Base-by-base conservation (phyloP, 2,329 filamentous ascomycete species). In the Apiospora marii region DNA sequence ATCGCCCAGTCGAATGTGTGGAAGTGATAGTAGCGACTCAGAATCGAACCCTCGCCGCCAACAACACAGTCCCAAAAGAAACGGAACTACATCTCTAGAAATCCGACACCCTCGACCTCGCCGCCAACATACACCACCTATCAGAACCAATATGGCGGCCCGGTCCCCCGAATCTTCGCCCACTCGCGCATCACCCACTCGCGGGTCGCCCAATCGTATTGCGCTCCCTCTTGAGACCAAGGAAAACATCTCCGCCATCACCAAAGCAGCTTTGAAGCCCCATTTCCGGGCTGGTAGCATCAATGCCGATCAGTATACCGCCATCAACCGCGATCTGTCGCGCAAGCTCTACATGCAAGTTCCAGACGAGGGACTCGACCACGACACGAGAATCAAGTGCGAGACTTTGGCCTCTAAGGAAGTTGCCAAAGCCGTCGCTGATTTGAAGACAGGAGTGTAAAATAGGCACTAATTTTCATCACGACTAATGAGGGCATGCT, bases 251-350 rank as follows among this genome's bases (percentile, higher is more conserved):
- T 96, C 95, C 80, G 92, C 92, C 77, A 94, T 98, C 83, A 96
- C 98, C 77, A 93, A 94, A 75, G 86, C 88, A 58, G 94, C 93
- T 7, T 86, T 99, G 61, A 93, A 94, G 77, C 94, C 95, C 44
- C 90, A 94, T 76, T 98, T 96, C 86, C 89, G 92, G 74, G 92
- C 92, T 58, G 92, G 93, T 77, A 90, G 92, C 74, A 88, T 98
- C 74, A 94, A 92, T 24, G 94, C 95, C 76, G 94, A 98, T 73
- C 93, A 98, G 82, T 99, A 97, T 81, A 96, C 94, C 3, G 91
- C 91, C 72, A 98, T 98, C 83, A 98, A 98, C 80, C 92, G 95
- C 74, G 92, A 93, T 73, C 92, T 98, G 46, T 98, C 94, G 58
- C 92, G 94, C 72, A 93, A 92, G 84, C 86, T 99, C 73, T 99